A percentile compares a stretch with the other conserved stretches of the same genome.
Evolutionary conservation across 129 eudicot genomes (phyloP).

Genomic region (Flaveria trinervia): DNA sequence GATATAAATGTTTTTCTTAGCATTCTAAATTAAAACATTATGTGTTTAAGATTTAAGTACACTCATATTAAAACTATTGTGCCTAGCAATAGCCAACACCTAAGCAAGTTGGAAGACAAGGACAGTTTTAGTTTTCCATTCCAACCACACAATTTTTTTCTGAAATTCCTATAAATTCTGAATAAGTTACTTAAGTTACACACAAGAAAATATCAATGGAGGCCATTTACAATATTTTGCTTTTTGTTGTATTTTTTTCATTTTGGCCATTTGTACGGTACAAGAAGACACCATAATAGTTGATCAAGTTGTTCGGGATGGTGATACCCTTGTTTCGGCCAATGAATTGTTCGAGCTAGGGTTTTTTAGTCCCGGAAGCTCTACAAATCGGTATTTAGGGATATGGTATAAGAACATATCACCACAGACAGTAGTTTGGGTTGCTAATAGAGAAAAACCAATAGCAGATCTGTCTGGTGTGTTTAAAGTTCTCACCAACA

Average conservation of each 20-base stretch:
- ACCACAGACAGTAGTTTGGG: conserved; percentile 40
- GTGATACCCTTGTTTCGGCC: conserved; percentile 18
- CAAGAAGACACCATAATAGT: conserved; percentile 10
- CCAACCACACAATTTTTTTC: not conserved
- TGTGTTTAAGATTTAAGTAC: too few relatives aligned
- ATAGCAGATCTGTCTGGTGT: conserved; percentile 22
- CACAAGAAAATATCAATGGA: not conserved
- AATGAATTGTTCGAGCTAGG: conserved; percentile 26
- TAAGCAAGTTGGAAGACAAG: too few relatives aligned
- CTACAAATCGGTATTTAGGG: conserved; percentile 33
- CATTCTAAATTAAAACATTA: too few relatives aligned
- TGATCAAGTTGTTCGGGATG: conserved; percentile 5
- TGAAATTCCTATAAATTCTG: not conserved
- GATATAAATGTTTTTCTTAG: too few relatives aligned
- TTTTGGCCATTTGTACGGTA: not conserved
- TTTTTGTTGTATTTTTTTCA: not conserved
- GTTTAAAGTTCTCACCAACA: conserved; percentile 24
- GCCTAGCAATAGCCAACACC: too few relatives aligned
- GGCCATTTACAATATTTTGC: not conserved
- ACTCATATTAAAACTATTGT: too few relatives aligned
- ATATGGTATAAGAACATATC: conserved; percentile 38
- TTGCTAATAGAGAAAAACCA: conserved; percentile 40
- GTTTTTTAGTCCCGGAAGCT: conserved; percentile 40
- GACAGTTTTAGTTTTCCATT: not conserved
- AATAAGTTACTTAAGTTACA: not conserved